Base-by-base conservation (phyloP, 2,329 filamentous ascomycete species). In the Talaromyces rugulosus region DNA sequence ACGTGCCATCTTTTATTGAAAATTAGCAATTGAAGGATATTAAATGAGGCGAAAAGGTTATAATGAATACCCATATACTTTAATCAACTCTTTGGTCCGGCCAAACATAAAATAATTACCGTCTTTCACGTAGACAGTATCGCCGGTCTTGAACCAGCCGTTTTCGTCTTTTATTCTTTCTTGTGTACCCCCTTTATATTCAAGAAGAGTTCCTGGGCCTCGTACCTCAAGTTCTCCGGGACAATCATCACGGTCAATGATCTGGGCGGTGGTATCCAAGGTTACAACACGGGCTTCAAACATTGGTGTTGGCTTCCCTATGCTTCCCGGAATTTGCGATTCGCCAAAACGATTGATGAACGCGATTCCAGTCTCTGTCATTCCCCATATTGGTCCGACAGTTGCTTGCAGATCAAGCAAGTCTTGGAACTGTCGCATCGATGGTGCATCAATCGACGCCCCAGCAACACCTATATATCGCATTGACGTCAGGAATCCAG, bases 341-440 rank as follows among this genome's bases (percentile, higher is more conserved):
- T 53, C 51, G 28, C 51, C 51, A 27, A 53, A 53, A n/a, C 51
- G 51, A 33, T 53, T 53, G 1, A 31, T 53, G 27, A 53, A 53
- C 16, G 51, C 51, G n/a, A 31, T n/a, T n/a, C 51, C 51, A 33
- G 51, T 53, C 31, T 53, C 51, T n/a, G 51, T 53, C 51, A 53
- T 53, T 1, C 83, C 83, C 77, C 80, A 85, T 51, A 82, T 75
- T 62, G 82, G 80, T 14, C 73, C 73, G 7, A 83, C 75, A n/a
- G 73, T 71, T 0, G 80, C 78, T 33, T 75, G 69, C 1, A 66
- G 64, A 34, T 75, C 66, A 47, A 84, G 76, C 27, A 80, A 68
- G 7, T 68, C 65, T 31, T 76, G 73, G 63, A 82, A 72, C 56
- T 73, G 68, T n/a, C 72, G 65, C 70, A 81, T 74, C 12, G 76